Evolutionary conservation across 176 grass and related monocot species (phyloP), one percentile per base, ranked within the genome.

Genomic region (Pontederia paniculata): DNA sequence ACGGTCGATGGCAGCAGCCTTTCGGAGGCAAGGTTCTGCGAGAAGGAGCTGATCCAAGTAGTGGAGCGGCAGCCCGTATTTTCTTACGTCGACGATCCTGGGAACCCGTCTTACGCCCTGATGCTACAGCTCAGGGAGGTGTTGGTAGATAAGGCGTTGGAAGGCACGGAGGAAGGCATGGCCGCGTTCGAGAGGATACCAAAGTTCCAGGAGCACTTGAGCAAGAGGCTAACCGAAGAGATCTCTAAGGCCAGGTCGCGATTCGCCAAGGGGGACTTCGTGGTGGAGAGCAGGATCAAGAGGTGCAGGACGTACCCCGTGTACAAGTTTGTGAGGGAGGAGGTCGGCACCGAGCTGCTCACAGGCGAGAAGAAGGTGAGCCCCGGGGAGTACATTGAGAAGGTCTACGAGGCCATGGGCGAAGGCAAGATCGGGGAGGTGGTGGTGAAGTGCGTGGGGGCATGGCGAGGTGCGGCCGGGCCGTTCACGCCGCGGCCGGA

Each of bases 341-440:
- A 70, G 52, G 14, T 58, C 15, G 54, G 67, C 15, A 70, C 67
- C 54, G 67, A 57, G 54, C 46, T 70, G 53, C 14, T 70, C 9
- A 58, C 54, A 16, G 67, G 67, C 37, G 54, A 70, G 67, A 58
- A 70, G 54, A 68, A 55, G 51, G 67, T 19, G 9, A 70, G 67
- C 17, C 67, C 67, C 8, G 67, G 54, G 20, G 67, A 70, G 67
- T 20, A 70, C 21, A 70, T 70, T n/a, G 67, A 70, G 67, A 70
- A 70, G 43, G 67, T 70, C 0, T 70, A 70, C 16, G 54, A 58
- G 54, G 67, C 67, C 14, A 70, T 70, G 9, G 54, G 10, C 44
- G 66, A 69, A 12, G 66, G 52, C 41, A 70, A 37, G 67, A 15
- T 70, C 5, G 67, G 67, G 44, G 21, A 28, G 21, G 67, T 70